phyloP scores from a whole-genome alignment of 192 early-diverging fungal species.

The Pilaira anomala region DNA sequence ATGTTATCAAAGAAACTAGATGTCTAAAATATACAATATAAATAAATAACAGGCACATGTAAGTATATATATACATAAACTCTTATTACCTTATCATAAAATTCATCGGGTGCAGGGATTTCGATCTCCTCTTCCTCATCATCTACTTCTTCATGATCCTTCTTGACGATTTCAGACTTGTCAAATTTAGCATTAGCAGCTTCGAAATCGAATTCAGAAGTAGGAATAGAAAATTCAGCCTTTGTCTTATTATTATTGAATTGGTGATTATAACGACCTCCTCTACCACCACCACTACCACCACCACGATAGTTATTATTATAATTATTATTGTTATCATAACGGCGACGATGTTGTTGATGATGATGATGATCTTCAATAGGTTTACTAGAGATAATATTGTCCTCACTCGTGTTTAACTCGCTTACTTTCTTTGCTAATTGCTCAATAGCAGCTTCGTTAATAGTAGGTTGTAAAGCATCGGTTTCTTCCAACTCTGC shows the following conservation, averaged over 20 bases:
- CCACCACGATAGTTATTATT: not conserved
- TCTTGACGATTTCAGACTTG: constrained; percentile 52
- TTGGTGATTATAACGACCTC: not conserved
- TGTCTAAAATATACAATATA: constrained; percentile 60
- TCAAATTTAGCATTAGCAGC: constrained; percentile 73
- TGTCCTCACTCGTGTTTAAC: constrained; percentile 37
- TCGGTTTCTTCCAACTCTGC: constrained; percentile 11
- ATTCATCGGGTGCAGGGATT: constrained; percentile 52
- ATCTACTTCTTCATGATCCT: constrained; percentile 37
- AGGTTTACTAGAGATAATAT: not conserved
- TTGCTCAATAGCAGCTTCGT: constrained; percentile 47
- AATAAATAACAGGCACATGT: not conserved
- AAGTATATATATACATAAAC: not conserved
- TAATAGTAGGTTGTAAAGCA: constrained; percentile 15
- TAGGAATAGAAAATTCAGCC: constrained; percentile 41
- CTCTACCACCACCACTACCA: too few species aligned
- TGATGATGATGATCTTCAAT: constrained; percentile 4
- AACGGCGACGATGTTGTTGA: not conserved
- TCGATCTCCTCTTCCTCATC: constrained; percentile 55
- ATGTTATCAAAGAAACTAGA: constrained; percentile 99
- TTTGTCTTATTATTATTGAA: constrained; percentile 6
- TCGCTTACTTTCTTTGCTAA: constrained; percentile 57
- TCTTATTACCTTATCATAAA: constrained; percentile 65
- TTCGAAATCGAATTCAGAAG: constrained; percentile 95
- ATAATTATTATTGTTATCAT: constrained; percentile 13